Conservation (phyloP, 2,329 filamentous ascomycete genomes). For the Colletotrichum aenigma region DNA sequence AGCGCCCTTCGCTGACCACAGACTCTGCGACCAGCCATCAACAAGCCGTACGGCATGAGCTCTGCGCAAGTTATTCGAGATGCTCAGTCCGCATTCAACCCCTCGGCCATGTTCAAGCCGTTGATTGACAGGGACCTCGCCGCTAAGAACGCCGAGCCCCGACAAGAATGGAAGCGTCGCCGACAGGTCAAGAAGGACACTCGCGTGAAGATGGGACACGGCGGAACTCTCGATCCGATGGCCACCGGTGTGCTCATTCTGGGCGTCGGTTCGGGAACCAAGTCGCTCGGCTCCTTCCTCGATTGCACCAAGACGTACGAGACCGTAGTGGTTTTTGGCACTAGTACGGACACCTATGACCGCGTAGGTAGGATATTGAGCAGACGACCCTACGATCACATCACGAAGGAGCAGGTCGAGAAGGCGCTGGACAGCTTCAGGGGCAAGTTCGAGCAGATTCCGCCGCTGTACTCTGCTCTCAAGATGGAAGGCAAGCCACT, state of each 20-base stretch:
- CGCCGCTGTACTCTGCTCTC: slow-evolving; percentile 90
- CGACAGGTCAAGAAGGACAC: slow-evolving; percentile 60
- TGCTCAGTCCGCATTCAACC: slow-evolving; percentile 83
- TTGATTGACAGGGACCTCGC: slow-evolving; percentile 70
- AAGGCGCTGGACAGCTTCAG: slow-evolving; percentile 76
- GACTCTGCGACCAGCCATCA: slow-evolving; percentile 67
- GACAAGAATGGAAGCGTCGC: slow-evolving; percentile 64
- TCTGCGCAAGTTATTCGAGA: slow-evolving; percentile 92
- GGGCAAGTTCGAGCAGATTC: slow-evolving; percentile 86
- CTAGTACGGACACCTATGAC: slow-evolving; percentile 93
- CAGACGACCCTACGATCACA: slow-evolving; percentile 75
- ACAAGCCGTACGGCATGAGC: slow-evolving; percentile 86
- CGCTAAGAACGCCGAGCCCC: slow-evolving; percentile 59
- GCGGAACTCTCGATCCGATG: slow-evolving; percentile 91
- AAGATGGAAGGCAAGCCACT: slow-evolving; percentile 93
- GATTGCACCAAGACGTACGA: slow-evolving; percentile 94
- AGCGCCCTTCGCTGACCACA: not conserved
- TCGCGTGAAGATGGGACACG: slow-evolving; percentile 93
- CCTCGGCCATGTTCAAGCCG: slow-evolving; percentile 78
- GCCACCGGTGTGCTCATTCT: slow-evolving; percentile 92
- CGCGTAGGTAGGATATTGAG: slow-evolving; percentile 81
- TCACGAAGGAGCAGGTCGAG: slow-evolving; percentile 81
- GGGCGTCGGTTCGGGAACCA: slow-evolving; percentile 87
- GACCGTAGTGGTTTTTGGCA: slow-evolving; percentile 86
- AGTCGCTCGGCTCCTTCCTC: slow-evolving; percentile 78